These are phyloP conservation scores for Schrenkiella parvula DNA, from an alignment of 345 rosid species.

Conservation along the genomic window DNA sequence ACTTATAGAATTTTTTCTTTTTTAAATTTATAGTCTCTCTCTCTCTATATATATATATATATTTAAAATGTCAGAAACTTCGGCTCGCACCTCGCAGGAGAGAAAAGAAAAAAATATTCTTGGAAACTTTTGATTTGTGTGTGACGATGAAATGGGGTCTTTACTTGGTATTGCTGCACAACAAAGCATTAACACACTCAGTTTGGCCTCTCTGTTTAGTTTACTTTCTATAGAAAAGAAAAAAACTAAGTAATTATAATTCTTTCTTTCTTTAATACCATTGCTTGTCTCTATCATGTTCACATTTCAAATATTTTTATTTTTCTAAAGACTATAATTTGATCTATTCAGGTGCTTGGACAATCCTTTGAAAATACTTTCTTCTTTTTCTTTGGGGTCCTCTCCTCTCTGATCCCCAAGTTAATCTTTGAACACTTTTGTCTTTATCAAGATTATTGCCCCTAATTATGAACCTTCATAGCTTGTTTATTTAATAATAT, in stretches of 20 bases:
- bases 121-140: constrained; percentile 18
- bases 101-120: not conserved
- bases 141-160: constrained; percentile 29
- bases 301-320: constrained; percentile 5
- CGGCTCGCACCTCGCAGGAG: constrained; percentile 13
- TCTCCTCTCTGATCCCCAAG: constrained; percentile 31
- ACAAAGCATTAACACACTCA: constrained; percentile 33
- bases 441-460: constrained; percentile 32
- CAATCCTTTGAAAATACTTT: constrained; percentile 2
- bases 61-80: constrained; percentile 27
- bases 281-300: constrained; percentile 27
- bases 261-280: not conserved
- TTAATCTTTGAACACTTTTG: constrained; percentile 31
- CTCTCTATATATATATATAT: not conserved
- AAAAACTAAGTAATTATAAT: not conserved
- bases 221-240: not conserved
- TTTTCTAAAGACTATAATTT: constrained; percentile 1
- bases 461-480: constrained; percentile 19
- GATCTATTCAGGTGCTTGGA: constrained; percentile 29
- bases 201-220: constrained; percentile 10
- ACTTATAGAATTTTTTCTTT: not conserved
- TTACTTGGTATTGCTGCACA: constrained; percentile 34
- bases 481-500: not conserved
- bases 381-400: constrained; percentile 11
- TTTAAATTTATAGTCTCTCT: not conserved